phyloP scores from a whole-genome alignment of 345 rosid genomes.

The Draba incana region DNA sequence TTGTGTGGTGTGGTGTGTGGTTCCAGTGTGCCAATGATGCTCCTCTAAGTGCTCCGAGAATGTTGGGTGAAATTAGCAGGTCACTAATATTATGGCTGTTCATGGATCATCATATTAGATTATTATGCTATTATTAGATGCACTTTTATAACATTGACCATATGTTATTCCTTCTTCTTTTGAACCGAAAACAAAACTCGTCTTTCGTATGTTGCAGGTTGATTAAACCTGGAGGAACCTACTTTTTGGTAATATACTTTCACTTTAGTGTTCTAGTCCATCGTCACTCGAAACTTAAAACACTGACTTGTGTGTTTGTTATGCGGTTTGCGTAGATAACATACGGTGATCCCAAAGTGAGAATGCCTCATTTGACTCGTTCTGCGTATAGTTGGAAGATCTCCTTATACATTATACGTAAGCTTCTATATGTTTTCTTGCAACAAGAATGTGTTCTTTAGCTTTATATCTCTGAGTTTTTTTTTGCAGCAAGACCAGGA shows the following conservation, averaged over 20 bases:
- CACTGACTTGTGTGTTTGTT: constrained; percentile 21
- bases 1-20: constrained; percentile 29
- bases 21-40: constrained; percentile 88
- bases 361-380: constrained; percentile 81
- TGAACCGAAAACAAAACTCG: constrained; percentile 18
- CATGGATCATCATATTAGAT: constrained; percentile 20
- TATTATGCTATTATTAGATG: constrained; percentile 18
- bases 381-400: constrained; percentile 73
- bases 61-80: constrained; percentile 99
- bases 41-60: constrained; percentile 68
- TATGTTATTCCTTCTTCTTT: background rate
- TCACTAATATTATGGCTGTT: constrained; percentile 33
- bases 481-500: constrained; percentile 94
- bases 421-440: constrained; percentile 39
- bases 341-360: constrained; percentile 88
- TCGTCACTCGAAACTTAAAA: background rate
- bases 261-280: constrained; percentile 1
- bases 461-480: background rate
- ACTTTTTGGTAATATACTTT: constrained; percentile 66
- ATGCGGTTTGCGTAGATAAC: no score
- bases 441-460: background rate
- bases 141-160: background rate
- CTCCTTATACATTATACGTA: constrained; percentile 76
- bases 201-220: constrained; percentile 55
- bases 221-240: constrained; percentile 87